Evolutionary conservation across 2,329 filamentous ascomycete species (phyloP).

Genomic region (Claviceps spartinae): DNA sequence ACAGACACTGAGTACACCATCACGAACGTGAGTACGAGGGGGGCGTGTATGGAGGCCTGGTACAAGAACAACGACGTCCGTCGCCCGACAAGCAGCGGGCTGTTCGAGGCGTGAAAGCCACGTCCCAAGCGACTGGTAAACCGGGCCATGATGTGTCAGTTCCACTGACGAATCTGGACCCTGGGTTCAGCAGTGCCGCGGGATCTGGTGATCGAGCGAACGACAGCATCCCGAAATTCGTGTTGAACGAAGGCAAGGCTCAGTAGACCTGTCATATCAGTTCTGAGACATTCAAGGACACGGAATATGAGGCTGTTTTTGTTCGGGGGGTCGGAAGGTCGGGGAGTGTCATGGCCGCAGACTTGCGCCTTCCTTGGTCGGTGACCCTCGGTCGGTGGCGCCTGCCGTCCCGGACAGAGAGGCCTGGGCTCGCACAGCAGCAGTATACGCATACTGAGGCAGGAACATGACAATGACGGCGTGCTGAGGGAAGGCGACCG

Average conservation of each 20-base stretch:
- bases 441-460: neutral
- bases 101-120: conserved; percentile 9
- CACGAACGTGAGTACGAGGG: neutral
- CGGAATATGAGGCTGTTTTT: conserved; percentile 9
- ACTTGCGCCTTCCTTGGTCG: neutral
- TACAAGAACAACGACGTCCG: neutral
- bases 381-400: conserved; percentile 3
- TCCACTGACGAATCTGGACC: conserved; percentile 8
- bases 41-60: neutral
- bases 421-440: neutral
- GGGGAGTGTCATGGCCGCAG: neutral
- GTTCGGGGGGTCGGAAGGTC: neutral
- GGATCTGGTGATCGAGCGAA: conserved; percentile 15
- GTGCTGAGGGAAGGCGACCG: too few relatives aligned
- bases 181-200: conserved; percentile 5
- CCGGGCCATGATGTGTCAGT: conserved; percentile 6
- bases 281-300: conserved; percentile 15
- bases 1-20: too few relatives aligned
- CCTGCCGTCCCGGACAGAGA: conserved; percentile 1
- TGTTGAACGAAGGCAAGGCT: conserved; percentile 8
- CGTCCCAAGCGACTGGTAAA: conserved; percentile 10
- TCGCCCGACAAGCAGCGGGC: conserved; percentile 5
- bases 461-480: neutral
- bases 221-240: conserved; percentile 11
- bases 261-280: conserved; percentile 24